Evolutionary conservation across 495 filamentous ascomycete species (phyloP), one percentile per base, ranked within the genome.

Genomic region (Elaphomyces granulatus): DNA sequence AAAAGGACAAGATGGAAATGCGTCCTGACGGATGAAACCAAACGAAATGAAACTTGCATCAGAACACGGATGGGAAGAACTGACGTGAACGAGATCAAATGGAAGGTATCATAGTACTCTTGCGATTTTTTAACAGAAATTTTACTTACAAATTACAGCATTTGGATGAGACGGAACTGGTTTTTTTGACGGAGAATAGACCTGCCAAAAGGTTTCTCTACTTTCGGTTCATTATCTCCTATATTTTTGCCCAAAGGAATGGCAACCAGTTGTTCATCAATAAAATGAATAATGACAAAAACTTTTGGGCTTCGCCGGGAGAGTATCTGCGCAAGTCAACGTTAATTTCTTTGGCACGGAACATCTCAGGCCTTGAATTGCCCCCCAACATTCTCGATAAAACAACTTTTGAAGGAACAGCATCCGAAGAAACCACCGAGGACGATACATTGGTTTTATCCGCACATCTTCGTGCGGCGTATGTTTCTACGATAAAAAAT

Each of bases 201-300:
- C 49, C 49, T 7, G 42, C 38, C 19, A 43, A 38, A 9, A 42
- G 46, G 15, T 46, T 41, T 34, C 31, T 52, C 4, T 52, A 52
- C 32, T 46, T 52, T 15, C 37, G 46, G 3, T 52, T 49, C 36
- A 30, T 51, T 2, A 38, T 51, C 20, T 34, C 45, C 7, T 47
- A 48, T 36, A 15, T 49, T 3, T 1, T 42, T 34, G 32, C 46
- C 14, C 45, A 49, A 23, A 42, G 32, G 14, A 37, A n/a, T 8
- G 23, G 41, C 12, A 14, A 19, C n/a, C 17, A 12, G 18, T 36
- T 41, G 15, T 16, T 48, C 15, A 8, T 38, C 18, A 8, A 8
- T 4, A 8, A 38, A 20, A n/a, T 38, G 16, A 26, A 37, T 4
- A 23, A 39, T 17, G 35, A 44, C 34, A 23, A 41, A 15, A 41